Evolutionary conservation across 495 filamentous ascomycete species (phyloP), one percentile per base, ranked within the genome.

Genomic region (Parmelia sp.): DNA sequence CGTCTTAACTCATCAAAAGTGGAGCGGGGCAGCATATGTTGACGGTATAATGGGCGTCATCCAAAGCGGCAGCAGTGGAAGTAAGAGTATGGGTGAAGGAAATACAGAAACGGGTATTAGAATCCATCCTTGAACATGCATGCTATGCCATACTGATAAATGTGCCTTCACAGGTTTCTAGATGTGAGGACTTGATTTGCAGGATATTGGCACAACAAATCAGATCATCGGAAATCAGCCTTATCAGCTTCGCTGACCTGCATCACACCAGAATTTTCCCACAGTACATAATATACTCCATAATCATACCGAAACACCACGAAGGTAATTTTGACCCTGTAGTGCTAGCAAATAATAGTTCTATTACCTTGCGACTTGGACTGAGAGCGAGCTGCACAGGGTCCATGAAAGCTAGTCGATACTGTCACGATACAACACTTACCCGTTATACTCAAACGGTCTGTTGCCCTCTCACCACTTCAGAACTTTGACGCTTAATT

Each of bases 1-100:
- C 72, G 94, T 98, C 21, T 79, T 98, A 63, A 98, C 93, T 39
- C 94, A 98, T 74, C 94, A 98, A 80, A 96, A 95, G 71, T 98
- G 94, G 93, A 96, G 91, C 70, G 94, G 94, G 15, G 94, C 94
- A 0, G 79, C 79, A 23, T 96, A 96, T 72, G 87, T 97, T 64
- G 94, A 98, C 77, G 93, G 91, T 4, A 94, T 98, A 40, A 70
- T 98, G 39, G 92, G 93, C 3, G 86, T 89, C 2, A 93, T 97
- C 66, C 90, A 96, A 77, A 96, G 90, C 70, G 92, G 94, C 17
- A 96, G 90, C 74, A 89, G 86, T 66, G 82, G 84, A 57, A 90
- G 82, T 71, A 90, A 84, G 80, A 88, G 88, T 72, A 90, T 92
- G 89, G 89, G 89, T 0, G 87, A 90, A 61, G 89, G 89, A 1